These are phyloP conservation scores for Colletotrichum shisoi DNA, from an alignment of 2,329 filamentous ascomycete species.

Conservation along the genomic window DNA sequence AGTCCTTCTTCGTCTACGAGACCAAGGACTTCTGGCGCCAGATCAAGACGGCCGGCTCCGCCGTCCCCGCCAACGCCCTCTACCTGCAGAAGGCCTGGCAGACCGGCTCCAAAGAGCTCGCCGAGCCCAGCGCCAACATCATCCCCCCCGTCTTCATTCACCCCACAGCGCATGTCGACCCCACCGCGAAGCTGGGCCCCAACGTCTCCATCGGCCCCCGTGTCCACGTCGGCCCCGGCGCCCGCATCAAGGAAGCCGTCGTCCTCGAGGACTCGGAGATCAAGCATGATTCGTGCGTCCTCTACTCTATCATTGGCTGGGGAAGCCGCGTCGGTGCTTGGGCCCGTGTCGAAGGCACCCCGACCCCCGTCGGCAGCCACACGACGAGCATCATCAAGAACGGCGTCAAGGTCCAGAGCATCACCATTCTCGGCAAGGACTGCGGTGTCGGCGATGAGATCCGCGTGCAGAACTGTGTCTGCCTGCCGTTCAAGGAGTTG, in stretches of 20 bases:
- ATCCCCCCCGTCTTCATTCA: constrained; percentile 95
- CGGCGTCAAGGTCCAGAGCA: constrained; percentile 97
- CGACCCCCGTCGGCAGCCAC: constrained; percentile 85
- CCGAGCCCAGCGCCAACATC: constrained; percentile 83
- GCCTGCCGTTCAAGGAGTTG: constrained; percentile 96
- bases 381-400: constrained; percentile 96
- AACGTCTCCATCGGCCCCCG: constrained; percentile 97
- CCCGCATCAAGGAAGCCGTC: constrained; percentile 92
- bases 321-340: constrained; percentile 95
- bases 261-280: constrained; percentile 95
- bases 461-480: constrained; percentile 96
- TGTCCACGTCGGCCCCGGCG: constrained; percentile 82
- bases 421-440: constrained; percentile 97
- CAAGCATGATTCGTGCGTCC: constrained; percentile 93
- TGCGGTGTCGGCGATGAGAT: constrained; percentile 93
- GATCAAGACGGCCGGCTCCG: constrained; percentile 98
- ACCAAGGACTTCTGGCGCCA: constrained; percentile 99
- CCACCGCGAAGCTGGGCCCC: constrained; percentile 93
- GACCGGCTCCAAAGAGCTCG: constrained; percentile 79
- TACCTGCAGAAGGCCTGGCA: constrained; percentile 96
- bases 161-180: constrained; percentile 87
- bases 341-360: constrained; percentile 96
- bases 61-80: constrained; percentile 93
- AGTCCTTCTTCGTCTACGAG: constrained; percentile 98
- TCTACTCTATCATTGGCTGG: constrained; percentile 98